A percentile compares a stretch with the other conserved stretches of the same genome.
Evolutionary conservation across 768 basidiomycete species (phyloP).

Genomic region (Hortiboletus flavorubellus): DNA sequence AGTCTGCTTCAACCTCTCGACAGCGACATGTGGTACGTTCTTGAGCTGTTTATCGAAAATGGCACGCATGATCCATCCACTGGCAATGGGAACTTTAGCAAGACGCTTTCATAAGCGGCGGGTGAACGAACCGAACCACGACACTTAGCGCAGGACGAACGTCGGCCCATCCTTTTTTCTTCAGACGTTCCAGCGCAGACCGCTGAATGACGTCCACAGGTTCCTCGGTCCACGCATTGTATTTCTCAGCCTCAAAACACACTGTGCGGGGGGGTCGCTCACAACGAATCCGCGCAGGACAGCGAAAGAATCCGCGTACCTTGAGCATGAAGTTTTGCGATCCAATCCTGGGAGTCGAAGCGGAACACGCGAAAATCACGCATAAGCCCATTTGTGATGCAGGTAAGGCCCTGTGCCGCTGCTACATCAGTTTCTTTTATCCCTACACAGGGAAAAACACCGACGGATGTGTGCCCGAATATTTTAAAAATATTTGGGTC

Average conservation of each 20-base stretch:
- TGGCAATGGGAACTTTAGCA: neutral
- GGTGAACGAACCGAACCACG: neutral
- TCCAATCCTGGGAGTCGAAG: neutral
- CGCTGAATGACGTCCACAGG: neutral
- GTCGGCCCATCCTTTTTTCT: neutral
- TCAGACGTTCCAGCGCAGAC: neutral
- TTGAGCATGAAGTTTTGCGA: neutral
- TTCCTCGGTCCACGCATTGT: neutral
- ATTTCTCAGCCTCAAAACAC: neutral
- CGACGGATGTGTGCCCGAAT: neutral
- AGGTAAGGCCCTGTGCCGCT: neutral
- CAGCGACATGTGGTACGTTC: neutral
- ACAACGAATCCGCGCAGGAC: neutral
- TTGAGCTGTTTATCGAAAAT: neutral
- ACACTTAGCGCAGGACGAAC: conserved; percentile 1
- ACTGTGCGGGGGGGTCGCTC: neutral
- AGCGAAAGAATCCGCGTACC: neutral
- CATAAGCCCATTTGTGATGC: neutral
- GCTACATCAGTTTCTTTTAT: neutral
- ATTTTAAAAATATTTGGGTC: neutral
- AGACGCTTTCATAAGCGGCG: neutral
- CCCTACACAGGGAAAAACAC: neutral
- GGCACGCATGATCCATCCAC: neutral
- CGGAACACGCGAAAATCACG: neutral
- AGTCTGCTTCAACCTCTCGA: neutral